These are phyloP conservation scores for Puccinia novopanici DNA, from an alignment of 1,284 basidiomycete species.

Conservation along the genomic window DNA sequence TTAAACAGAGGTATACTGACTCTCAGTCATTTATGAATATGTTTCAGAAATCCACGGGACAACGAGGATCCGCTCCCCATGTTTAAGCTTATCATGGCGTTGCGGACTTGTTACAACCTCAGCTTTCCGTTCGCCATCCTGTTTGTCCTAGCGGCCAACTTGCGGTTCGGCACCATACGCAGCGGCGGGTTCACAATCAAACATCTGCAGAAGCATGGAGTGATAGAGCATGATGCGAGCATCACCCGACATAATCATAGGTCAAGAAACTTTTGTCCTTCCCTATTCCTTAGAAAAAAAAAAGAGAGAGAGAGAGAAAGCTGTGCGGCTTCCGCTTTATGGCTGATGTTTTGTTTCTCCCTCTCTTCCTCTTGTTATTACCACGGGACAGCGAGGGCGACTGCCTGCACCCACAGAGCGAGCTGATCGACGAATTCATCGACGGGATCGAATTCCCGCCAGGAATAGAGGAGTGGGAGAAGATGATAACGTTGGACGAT, in stretches of 20 bases:
- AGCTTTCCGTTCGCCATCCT: constrained; percentile 37
- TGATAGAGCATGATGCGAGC: constrained; percentile 49
- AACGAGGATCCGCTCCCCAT: constrained; percentile 27
- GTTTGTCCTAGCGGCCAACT: constrained; percentile 32
- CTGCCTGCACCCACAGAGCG: constrained; percentile 17
- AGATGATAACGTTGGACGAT: constrained; percentile 42
- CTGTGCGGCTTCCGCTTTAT: background rate
- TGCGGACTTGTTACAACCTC: constrained; percentile 35
- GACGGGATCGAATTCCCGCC: constrained; percentile 13
- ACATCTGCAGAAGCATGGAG: constrained; percentile 25
- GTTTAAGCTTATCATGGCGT: constrained; percentile 19
- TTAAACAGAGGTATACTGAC: background rate
- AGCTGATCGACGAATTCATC: constrained; percentile 27
- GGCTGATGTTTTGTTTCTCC: background rate
- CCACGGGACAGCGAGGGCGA: constrained; percentile 22
- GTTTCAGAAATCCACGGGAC: constrained; percentile 36
- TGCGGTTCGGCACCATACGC: constrained; percentile 15
- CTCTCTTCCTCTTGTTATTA: background rate
- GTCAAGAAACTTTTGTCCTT: background rate
- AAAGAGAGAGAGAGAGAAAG: too few species aligned
- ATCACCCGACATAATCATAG: constrained; percentile 27
- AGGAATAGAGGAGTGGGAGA: background rate
- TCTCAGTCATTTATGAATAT: background rate
- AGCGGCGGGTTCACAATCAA: constrained; percentile 26
- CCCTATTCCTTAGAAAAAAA: too few species aligned